phyloP scores from a whole-genome alignment of 2,329 filamentous ascomycete species.

The Exserohilum turcica region DNA sequence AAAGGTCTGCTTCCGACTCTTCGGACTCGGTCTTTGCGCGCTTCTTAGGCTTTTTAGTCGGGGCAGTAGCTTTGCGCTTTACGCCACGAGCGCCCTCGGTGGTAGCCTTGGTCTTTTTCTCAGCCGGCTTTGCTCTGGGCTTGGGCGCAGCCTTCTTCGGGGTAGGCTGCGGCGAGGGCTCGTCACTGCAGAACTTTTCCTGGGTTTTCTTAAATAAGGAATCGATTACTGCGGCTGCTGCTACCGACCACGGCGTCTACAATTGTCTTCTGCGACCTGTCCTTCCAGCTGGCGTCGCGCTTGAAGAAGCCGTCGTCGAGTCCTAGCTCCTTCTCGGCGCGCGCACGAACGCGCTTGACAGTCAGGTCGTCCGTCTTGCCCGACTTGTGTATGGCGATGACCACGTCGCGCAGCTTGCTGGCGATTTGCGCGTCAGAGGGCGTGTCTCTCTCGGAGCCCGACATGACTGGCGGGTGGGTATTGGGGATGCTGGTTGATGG shows the following conservation, averaged over 20 bases:
- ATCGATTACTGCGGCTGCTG: background rate
- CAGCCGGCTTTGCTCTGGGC: conserved; percentile 27
- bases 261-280: conserved; percentile 52
- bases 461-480: conserved; percentile 33
- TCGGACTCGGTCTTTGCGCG: conserved; percentile 24
- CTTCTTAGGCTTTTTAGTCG: conserved; percentile 35
- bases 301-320: conserved; percentile 63
- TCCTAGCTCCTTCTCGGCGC: conserved; percentile 58
- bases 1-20: conserved; percentile 34
- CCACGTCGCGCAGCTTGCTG: conserved; percentile 48
- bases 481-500: conserved; percentile 16
- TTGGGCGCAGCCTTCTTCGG: conserved; percentile 29
- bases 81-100: conserved; percentile 24
- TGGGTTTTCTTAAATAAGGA: conserved; percentile 9
- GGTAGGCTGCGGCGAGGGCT: conserved; percentile 25
- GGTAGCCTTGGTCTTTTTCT: conserved; percentile 29
- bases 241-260: conserved; percentile 37
- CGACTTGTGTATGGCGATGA: conserved; percentile 47
- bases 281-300: conserved; percentile 59
- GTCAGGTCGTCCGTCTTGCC: conserved; percentile 59
- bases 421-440: conserved; percentile 49
- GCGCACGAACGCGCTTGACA: conserved; percentile 60
- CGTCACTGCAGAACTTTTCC: conserved; percentile 38
- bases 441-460: conserved; percentile 32
- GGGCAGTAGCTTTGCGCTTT: conserved; percentile 40